phyloP scores from a whole-genome alignment of 768 basidiomycete species.

The Sutorius australiensis region DNA sequence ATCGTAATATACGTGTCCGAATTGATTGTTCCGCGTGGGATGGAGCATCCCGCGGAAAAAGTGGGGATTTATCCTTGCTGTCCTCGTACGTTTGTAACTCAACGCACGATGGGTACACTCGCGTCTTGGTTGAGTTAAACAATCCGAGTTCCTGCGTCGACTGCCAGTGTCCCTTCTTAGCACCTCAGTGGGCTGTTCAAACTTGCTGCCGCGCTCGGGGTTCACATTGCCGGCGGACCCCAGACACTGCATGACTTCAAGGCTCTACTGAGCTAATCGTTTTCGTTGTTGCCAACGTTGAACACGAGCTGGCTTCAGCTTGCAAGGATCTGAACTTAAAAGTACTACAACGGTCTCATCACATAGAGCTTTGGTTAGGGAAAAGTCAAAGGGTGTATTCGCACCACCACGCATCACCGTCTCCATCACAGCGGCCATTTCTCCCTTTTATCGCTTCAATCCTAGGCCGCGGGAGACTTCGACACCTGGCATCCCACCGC shows the following conservation, averaged over 20 bases:
- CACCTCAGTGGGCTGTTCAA: too few relatives aligned
- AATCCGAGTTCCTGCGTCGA: not conserved
- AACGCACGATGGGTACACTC: not conserved
- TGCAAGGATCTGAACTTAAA: not conserved
- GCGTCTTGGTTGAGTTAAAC: not conserved
- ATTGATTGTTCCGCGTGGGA: not conserved
- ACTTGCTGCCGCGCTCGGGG: too few relatives aligned
- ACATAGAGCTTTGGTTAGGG: not conserved
- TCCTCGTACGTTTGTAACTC: not conserved
- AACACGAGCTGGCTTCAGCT: slow-evolving; percentile 3
- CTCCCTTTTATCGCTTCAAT: slow-evolving; percentile 8
- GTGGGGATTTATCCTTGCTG: not conserved
- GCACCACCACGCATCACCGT: not conserved
- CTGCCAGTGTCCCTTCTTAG: too few relatives aligned
- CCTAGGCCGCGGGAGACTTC: not conserved
- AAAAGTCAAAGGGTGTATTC: not conserved
- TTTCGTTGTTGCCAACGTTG: slow-evolving; percentile 3
- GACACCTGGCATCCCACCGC: slow-evolving; percentile 4
- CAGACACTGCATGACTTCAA: slow-evolving; percentile 15
- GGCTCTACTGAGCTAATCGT: not conserved
- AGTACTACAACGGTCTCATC: not conserved
- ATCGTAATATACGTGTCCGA: not conserved
- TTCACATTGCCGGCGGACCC: slow-evolving; percentile 8
- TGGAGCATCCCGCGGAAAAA: not conserved
- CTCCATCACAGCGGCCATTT: not conserved